These are phyloP conservation scores for Dendrobium chrysotoxum DNA, from an alignment of 106 monocot species.

Conservation along the genomic window DNA sequence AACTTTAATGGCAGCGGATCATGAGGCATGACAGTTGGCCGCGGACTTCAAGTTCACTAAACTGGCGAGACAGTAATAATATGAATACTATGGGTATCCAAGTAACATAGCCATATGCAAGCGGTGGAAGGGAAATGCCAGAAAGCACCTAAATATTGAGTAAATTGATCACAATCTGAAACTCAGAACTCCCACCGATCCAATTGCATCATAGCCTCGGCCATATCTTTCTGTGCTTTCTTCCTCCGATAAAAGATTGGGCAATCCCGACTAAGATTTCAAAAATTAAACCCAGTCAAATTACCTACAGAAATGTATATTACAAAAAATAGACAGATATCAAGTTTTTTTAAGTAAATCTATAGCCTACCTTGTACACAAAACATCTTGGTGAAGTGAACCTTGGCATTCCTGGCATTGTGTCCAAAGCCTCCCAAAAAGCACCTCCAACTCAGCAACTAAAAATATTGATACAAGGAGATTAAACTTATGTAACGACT, in stretches of 20 bases:
- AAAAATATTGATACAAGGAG: not conserved
- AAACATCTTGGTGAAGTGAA: conserved; percentile 96
- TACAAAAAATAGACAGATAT: not conserved
- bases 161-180: not conserved
- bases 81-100: not conserved
- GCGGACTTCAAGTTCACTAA: too few species aligned
- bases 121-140: not conserved
- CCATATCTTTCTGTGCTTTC: conserved; percentile 99
- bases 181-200: conserved; percentile 83
- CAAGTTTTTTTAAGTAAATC: not conserved
- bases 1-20: too few species aligned
- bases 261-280: conserved; percentile 70
- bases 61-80: not conserved
- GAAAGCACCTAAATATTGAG: not conserved
- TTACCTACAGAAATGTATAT: not conserved
- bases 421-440: conserved; percentile 97
- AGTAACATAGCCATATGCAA: not conserved
- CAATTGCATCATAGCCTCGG: conserved; percentile 83
- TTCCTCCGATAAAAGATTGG: conserved; percentile 96
- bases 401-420: conserved; percentile 99
- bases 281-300: not conserved
- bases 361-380: conserved; percentile 75
- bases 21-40: too few species aligned
- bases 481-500: not conserved
- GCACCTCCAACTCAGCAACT: conserved; percentile 83